Evolutionary conservation across 495 filamentous ascomycete genomes (phyloP), one percentile per base, ranked within the genome.

Genomic region (Hypoxylon fragiforme): DNA sequence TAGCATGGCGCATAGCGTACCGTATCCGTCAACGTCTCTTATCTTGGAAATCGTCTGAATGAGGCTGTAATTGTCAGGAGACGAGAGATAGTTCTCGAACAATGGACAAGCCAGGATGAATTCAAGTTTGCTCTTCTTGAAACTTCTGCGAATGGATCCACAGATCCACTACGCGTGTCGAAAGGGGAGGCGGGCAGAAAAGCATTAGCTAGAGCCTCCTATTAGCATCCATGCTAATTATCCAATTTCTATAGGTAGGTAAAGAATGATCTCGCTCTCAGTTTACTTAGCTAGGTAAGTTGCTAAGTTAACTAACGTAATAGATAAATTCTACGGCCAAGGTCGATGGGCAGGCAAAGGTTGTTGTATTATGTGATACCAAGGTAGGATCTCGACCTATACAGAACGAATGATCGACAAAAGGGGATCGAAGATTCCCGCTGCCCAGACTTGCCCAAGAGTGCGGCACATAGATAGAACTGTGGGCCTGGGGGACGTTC

Each of bases 391-490:
- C 58, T 62, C 58, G 58, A 35, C 58, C 58, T 49, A 22, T 20
- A 52, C 26, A 48, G 58, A 62, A 51, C 58, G 52, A 48, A 32
- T 39, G 58, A 62, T 62, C 58, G 58, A 62, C 58, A 52, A 49
- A 52, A 39, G 38, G 38, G 28, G 57, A 62, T 62, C 52, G 52
- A 62, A 52, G 58, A 56, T 56, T 55, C 52, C 57, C 52, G 47
- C 35, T 28, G 43, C 36, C 44, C 38, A 53, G 32, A 24, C 36
- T 9, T 46, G 37, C 46, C 51, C 51, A 56, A 51, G 31, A 43
- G 46, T 15, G 46, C 51, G 57, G 57, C 51, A 55, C 46, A 39
- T 47, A 51, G 45, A 55, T 61, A 16, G 37, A 51, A 42, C 21
- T 50, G 57, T 56, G 52, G 51, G 39, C 43, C 42, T n/a, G 13